A percentile compares a stretch with the other conserved stretches of the same genome.
Conservation (phyloP, 108 stramenopile genomes). For the Mayamaea pseudoterrestris region DNA sequence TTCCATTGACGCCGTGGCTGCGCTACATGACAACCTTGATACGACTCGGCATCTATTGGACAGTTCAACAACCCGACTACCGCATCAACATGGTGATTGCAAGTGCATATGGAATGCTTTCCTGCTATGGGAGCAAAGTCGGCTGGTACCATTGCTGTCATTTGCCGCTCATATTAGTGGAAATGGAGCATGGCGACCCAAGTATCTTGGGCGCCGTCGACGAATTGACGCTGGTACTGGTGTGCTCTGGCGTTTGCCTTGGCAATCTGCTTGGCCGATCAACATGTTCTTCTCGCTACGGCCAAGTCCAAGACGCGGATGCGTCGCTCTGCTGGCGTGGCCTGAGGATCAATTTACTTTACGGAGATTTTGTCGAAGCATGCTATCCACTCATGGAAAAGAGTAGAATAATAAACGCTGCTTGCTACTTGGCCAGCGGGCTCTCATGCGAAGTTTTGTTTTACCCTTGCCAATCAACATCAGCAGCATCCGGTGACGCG, state of each 20-base stretch:
- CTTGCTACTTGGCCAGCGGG: slow-evolving; percentile 57
- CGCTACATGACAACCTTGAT: slow-evolving; percentile 6
- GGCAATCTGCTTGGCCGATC: slow-evolving; percentile 20
- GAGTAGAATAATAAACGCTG: slow-evolving; percentile 27
- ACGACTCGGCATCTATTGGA: slow-evolving; percentile 4
- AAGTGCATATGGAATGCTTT: slow-evolving; percentile 22
- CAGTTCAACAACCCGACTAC: neutral
- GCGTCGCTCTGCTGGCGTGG: slow-evolving; percentile 31
- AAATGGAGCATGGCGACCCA: slow-evolving; percentile 58
- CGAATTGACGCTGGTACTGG: slow-evolving; percentile 58
- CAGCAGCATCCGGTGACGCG: slow-evolving; percentile 4
- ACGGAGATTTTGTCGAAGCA: slow-evolving; percentile 76
- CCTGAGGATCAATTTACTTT: slow-evolving; percentile 52
- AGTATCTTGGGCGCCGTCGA: slow-evolving; percentile 63
- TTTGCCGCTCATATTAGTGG: slow-evolving; percentile 62
- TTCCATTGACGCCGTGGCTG: slow-evolving; percentile 10
- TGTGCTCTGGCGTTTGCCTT: slow-evolving; percentile 66
- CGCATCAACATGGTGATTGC: slow-evolving; percentile 4
- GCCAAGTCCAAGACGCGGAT: slow-evolving; percentile 3
- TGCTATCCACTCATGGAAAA: slow-evolving; percentile 79
- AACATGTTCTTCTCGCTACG: neutral
- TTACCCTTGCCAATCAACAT: slow-evolving; percentile 1
- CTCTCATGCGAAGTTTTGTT: slow-evolving; percentile 25
- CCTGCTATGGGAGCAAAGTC: slow-evolving; percentile 68
- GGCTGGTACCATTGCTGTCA: slow-evolving; percentile 65